Evolutionary conservation across 192 early-diverging fungal species (phyloP), one percentile per base, ranked within the genome.

Genomic region (Thoreauomyces humboldtii): DNA sequence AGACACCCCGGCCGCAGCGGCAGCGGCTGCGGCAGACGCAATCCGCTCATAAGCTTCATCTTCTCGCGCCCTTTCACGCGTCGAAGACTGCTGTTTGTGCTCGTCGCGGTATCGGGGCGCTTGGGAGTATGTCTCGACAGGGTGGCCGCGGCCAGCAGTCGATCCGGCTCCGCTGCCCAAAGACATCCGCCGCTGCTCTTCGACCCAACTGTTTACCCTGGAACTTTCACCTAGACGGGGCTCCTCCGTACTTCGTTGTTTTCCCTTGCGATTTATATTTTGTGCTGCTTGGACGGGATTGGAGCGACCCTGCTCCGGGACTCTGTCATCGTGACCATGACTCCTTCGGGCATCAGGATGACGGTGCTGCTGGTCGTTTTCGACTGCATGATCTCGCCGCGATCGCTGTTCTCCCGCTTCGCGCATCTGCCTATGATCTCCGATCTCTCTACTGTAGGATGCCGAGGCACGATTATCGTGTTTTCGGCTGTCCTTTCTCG

Each of bases 151-250:
- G 34, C 38, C 35, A 4, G 15, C 55, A 52, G 17, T 21, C 15
- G 55, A 57, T 36, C 22, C 19, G 11, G 33, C 33, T 7, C 17
- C 19, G 36, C 53, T 57, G 25, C 28, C 32, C 15, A 28, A 21
- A 4, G 64, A 66, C 64, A 66, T 66, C 15, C 54, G 36, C n/a
- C 64, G 51, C 34, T 66, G 64, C 11, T 66, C 64, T 24, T 55
- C 64, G 15, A 66, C 64, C 64, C 64, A 66, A 31, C 50, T 22
- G 19, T 22, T 29, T 17, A 52, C 32, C 27, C 50, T 5, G 11
- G 38, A 41, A n/a, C 38, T 41, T n/a, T n/a, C n/a, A n/a, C n/a
- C n/a, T n/a, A n/a, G n/a, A n/a, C n/a, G n/a, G n/a, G n/a, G n/a
- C n/a, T n/a, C n/a, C n/a, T n/a, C n/a, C n/a, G n/a, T n/a, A n/a